Conservation (phyloP, 306 rosid genomes). For the Pterocarpus macrocarpus region DNA sequence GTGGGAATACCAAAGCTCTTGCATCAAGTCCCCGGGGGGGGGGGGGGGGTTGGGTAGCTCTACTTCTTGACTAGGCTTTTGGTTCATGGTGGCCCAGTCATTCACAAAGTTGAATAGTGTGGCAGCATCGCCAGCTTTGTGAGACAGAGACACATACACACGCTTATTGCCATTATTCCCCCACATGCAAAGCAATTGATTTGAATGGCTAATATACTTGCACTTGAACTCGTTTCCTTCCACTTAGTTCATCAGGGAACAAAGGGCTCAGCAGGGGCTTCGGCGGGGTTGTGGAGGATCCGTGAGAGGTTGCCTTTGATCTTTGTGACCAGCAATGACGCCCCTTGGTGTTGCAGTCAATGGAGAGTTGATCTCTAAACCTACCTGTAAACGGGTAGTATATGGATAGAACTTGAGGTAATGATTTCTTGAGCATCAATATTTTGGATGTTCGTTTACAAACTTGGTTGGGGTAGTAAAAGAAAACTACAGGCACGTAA, state of each 20-base stretch:
- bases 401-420: conserved; percentile 53
- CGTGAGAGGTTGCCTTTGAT: conserved; percentile 35
- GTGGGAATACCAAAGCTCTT: background rate
- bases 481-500: conserved; percentile 55
- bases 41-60: background rate
- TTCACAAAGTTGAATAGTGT: conserved; percentile 51
- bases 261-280: conserved; percentile 32
- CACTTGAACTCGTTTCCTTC: conserved; percentile 10
- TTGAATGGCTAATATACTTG: conserved; percentile 52
- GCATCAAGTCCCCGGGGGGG: conserved; percentile 17
- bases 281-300: conserved; percentile 45
- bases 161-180: conserved; percentile 45
- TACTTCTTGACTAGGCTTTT: background rate
- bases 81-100: conserved; percentile 53
- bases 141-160: conserved; percentile 58
- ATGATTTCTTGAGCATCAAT: conserved; percentile 51
- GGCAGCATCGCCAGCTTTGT: conserved; percentile 52
- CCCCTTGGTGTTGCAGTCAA: conserved; percentile 69
- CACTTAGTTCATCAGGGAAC: conserved; percentile 49
- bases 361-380: conserved; percentile 39
- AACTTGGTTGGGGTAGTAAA: conserved; percentile 42
- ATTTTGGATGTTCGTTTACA: background rate
- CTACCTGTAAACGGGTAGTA: conserved; percentile 70
- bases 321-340: conserved; percentile 42
- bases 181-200: conserved; percentile 51